A percentile compares a stretch with the other conserved stretches of the same genome.
Conservation (phyloP, 106 monocot genomes). For the Dactylorhiza incarnata region DNA sequence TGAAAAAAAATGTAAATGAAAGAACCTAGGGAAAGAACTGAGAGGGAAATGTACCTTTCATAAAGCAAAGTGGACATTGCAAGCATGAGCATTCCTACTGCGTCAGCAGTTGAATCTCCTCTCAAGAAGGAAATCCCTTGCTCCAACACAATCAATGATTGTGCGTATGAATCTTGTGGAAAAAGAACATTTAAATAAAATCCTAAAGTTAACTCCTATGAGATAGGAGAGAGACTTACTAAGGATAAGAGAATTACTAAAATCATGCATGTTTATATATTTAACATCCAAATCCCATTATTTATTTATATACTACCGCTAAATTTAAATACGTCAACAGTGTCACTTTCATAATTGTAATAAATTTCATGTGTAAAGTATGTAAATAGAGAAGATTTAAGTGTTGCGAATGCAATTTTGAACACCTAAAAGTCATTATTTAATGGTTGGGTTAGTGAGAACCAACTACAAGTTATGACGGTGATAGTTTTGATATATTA, state of each 20-base stretch:
- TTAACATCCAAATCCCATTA: no score
- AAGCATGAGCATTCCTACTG: slow-evolving; percentile 34
- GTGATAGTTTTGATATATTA: no score
- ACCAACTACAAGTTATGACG: no score
- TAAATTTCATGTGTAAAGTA: no score
- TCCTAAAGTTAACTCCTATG: neutral
- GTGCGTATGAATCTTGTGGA: slow-evolving; percentile 37
- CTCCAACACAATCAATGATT: slow-evolving; percentile 57
- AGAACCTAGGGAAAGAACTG: neutral
- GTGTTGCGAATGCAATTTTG: no score
- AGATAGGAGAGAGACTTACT: neutral
- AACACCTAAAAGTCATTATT: no score
- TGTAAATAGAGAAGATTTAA: no score
- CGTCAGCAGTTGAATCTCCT: slow-evolving; percentile 18
- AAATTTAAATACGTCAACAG: no score
- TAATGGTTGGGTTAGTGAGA: no score
- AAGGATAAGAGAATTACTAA: neutral
- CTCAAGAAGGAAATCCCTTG: slow-evolving; percentile 48
- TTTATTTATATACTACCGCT: no score
- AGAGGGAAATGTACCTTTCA: slow-evolving; percentile 36
- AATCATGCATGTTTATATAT: no score
- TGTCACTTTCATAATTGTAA: no score
- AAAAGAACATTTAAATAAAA: neutral
- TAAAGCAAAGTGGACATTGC: slow-evolving; percentile 80
- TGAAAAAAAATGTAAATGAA: neutral